A percentile compares a stretch with the other conserved stretches of the same genome.
phyloP scores from a whole-genome alignment of 768 basidiomycete genomes.

The Termitomyces sp. region DNA sequence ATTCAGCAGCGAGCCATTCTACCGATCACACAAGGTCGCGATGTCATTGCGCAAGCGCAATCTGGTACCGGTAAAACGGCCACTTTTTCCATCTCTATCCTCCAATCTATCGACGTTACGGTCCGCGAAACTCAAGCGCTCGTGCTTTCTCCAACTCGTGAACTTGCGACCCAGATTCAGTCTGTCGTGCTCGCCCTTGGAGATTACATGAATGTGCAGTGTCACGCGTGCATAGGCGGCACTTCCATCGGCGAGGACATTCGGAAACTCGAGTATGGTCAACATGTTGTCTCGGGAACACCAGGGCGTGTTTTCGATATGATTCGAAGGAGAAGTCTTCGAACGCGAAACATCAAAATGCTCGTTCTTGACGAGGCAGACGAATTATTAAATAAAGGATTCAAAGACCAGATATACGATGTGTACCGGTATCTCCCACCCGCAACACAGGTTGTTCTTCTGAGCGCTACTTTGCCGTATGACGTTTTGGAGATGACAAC shows the following conservation, averaged over 20 bases:
- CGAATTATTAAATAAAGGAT: constrained; percentile 94
- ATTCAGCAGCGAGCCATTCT: constrained; percentile 98
- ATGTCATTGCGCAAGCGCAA: constrained; percentile 99
- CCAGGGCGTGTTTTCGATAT: constrained; percentile 99
- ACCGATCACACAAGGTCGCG: constrained; percentile 91
- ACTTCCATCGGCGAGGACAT: constrained; percentile 98
- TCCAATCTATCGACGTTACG: constrained; percentile 95
- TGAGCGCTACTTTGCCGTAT: constrained; percentile 93
- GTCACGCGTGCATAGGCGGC: constrained; percentile 97
- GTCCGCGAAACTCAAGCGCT: constrained; percentile 95
- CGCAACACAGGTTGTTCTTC: constrained; percentile 92
- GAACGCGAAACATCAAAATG: constrained; percentile 98
- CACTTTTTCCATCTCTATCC: constrained; percentile 95
- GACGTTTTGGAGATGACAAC: constrained; percentile 99
- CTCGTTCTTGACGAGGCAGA: constrained; percentile 93
- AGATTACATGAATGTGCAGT: constrained; percentile 99
- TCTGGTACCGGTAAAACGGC: constrained; percentile 99
- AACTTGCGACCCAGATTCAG: constrained; percentile 98
- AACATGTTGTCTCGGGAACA: constrained; percentile 95
- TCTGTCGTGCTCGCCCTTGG: constrained; percentile 94
- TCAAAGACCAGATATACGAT: constrained; percentile 99
- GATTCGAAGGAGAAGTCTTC: constrained; percentile 90
- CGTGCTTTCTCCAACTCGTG: constrained; percentile 95
- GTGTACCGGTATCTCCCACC: constrained; percentile 97
- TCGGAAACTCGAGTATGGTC: constrained; percentile 93